Conservation (phyloP, 2,329 filamentous ascomycete genomes). For the Colletotrichum melonis region DNA sequence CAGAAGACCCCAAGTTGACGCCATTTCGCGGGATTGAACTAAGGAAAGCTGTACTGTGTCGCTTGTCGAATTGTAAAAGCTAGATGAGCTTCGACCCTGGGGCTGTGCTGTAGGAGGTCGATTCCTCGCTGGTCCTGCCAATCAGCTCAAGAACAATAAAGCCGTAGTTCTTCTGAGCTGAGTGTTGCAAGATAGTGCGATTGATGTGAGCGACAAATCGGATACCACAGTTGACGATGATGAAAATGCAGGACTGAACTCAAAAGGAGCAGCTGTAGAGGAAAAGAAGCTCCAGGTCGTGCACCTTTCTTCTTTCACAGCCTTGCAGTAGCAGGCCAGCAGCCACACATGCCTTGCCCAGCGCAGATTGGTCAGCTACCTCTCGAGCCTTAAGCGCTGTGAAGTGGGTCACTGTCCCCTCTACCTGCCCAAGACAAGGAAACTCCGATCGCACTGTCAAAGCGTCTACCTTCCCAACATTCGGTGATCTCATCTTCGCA, state of each 20-base stretch:
- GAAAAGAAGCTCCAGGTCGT: constrained; percentile 5
- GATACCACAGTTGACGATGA: too few relatives aligned
- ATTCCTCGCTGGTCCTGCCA: not conserved
- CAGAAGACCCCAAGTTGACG: constrained; percentile 71
- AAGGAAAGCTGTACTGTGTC: not conserved
- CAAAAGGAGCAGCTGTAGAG: constrained; percentile 8
- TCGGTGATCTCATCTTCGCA: constrained; percentile 7
- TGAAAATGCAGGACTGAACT: not conserved
- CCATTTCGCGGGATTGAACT: constrained; percentile 44
- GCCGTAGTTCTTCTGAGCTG: not conserved
- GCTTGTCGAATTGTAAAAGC: not conserved
- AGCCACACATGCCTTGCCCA: not conserved
- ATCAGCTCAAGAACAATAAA: not conserved
- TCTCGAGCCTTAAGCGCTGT: not conserved
- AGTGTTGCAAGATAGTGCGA: too few relatives aligned
- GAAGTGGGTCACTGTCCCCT: not conserved
- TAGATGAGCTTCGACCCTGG: not conserved
- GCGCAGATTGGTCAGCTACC: constrained; percentile 22
- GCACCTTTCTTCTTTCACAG: constrained; percentile 20
- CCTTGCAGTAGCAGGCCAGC: constrained; percentile 25
- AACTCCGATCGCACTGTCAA: constrained; percentile 5
- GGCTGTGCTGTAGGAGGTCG: not conserved
- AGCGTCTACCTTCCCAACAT: constrained; percentile 13
- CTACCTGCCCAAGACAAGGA: not conserved
- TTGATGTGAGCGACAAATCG: not conserved